phyloP scores from a whole-genome alignment of 1,284 basidiomycete species.

The Pseudozyma thailandica region DNA sequence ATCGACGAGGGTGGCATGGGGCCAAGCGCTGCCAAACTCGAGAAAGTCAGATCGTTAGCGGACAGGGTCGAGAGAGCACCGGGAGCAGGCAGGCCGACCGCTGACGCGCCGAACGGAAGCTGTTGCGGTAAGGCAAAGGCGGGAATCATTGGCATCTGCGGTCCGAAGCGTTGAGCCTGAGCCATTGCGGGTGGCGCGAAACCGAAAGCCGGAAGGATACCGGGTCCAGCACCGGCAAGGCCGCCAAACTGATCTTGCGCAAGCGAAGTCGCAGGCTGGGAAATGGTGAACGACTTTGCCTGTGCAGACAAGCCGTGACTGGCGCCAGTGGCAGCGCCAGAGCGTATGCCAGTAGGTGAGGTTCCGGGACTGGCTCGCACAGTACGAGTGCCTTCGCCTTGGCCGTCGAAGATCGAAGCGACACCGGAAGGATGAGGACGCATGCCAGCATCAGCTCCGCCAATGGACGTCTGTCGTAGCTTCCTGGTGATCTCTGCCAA shows the following conservation, averaged over 20 bases:
- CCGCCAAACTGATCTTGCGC: slow-evolving; percentile 12
- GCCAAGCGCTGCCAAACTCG: slow-evolving; percentile 50
- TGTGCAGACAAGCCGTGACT: slow-evolving; percentile 29
- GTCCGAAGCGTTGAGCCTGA: slow-evolving; percentile 7
- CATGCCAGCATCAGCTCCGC: slow-evolving; percentile 11
- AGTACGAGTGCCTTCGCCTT: slow-evolving; percentile 37
- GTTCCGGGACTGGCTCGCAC: slow-evolving; percentile 47
- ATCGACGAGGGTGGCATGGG: slow-evolving; percentile 47
- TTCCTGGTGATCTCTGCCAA: slow-evolving; percentile 42
- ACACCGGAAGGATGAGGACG: slow-evolving; percentile 3
- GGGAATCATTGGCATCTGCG: slow-evolving; percentile 17
- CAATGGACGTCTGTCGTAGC: slow-evolving; percentile 44
- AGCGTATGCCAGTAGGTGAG: slow-evolving; percentile 24
- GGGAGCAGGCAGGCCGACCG: slow-evolving; percentile 4
- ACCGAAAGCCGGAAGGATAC: slow-evolving; percentile 6
- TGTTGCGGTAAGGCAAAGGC: slow-evolving; percentile 19
- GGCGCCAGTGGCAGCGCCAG: slow-evolving; percentile 4
- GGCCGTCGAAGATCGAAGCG: slow-evolving; percentile 25
- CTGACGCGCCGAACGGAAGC: slow-evolving; percentile 5
- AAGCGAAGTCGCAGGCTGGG: slow-evolving; percentile 15
- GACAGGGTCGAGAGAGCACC: slow-evolving; percentile 3
- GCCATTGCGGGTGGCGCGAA: slow-evolving; percentile 6
- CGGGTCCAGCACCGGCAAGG: slow-evolving; percentile 1
- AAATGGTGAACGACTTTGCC: slow-evolving; percentile 31
- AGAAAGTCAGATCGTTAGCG: slow-evolving; percentile 38